phyloP scores from a whole-genome alignment of 2,329 filamentous ascomycete genomes.

The Trichoderma aggressivum region DNA sequence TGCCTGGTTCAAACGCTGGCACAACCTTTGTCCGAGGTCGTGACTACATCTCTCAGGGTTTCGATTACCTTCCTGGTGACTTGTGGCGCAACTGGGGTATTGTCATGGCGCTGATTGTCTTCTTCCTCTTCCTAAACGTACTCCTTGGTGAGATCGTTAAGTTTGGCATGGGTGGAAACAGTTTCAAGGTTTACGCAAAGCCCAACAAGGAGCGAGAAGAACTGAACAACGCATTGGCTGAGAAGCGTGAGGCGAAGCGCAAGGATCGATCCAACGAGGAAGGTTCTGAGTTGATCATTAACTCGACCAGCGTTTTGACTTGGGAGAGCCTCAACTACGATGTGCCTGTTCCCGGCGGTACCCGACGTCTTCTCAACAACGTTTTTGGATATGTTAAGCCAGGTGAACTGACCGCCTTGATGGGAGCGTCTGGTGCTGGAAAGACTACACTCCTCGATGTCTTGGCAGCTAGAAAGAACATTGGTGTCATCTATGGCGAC shows the following conservation, averaged over 20 bases:
- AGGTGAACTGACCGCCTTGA: constrained; percentile 72
- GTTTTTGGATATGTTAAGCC: constrained; percentile 70
- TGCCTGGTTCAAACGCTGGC: constrained; percentile 67
- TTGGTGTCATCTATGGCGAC: constrained; percentile 56
- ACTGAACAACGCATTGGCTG: constrained; percentile 60
- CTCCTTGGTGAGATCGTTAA: constrained; percentile 75
- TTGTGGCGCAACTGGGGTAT: constrained; percentile 86
- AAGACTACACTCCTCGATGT: constrained; percentile 85
- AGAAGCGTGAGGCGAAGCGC: constrained; percentile 57
- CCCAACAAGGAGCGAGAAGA: constrained; percentile 64
- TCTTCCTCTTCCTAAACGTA: constrained; percentile 73
- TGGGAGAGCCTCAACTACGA: constrained; percentile 85
- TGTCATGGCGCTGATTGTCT: constrained; percentile 68
- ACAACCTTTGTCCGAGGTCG: constrained; percentile 60
- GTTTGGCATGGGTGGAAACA: constrained; percentile 76
- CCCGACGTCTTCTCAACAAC: constrained; percentile 52
- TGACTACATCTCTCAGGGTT: constrained; percentile 66
- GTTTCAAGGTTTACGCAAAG: constrained; percentile 71
- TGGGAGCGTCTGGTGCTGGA: constrained; percentile 81
- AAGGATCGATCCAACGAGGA: constrained; percentile 44
- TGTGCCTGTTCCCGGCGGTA: constrained; percentile 57
- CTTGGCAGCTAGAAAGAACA: constrained; percentile 59
- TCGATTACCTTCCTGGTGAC: constrained; percentile 62
- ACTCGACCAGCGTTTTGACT: constrained; percentile 68
- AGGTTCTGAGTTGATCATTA: constrained; percentile 51